Evolutionary conservation across 768 basidiomycete species (phyloP), one percentile per base, ranked within the genome.

Genomic region (Rhizopogon roseolus): DNA sequence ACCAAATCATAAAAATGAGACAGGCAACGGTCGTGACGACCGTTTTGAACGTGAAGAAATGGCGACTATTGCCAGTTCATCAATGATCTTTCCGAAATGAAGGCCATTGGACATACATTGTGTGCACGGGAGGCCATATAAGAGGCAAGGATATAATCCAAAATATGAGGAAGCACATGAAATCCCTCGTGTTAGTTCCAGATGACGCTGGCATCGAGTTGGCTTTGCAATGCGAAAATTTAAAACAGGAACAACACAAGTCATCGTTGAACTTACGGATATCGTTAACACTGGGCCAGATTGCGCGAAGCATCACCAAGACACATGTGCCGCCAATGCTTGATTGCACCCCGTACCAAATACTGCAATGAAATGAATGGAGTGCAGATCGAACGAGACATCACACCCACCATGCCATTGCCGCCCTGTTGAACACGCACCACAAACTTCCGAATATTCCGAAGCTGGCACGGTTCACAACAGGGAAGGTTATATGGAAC

Each of bases 91-190:
- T 14, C 41, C 0, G 14, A 13, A n/a, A 46, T n/a, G 38, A 48
- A 54, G 46, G 38, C 34, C 52, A 49, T 43, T 37, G 13, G 45
- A 65, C 79, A 36, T 64, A 83, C 84, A 87, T 84, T 64, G 84
- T 76, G 72, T 90, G 86, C 42, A 88, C 82, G 3, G 86, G 86
- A 59, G 86, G 84, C 83, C 84, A 88, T 58, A 89, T 85, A 8
- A 82, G 84, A 16, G 85, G 86, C 27, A 89, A 78, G 32, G 82
- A 85, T 46, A 87, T 76, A 16, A 90, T 69, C 83, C 86, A 89
- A 75, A 89, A 91, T 52, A 91, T 76, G 76, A 91, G 82, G 78
- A 91, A 91, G 53, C 80, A 81, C 72, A 88, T 73, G 60, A 85
- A 86, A 70, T 86, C 81, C 46, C 77, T 77, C 9, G 83, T 83